Evolutionary conservation across 2,329 filamentous ascomycete genomes (phyloP), one percentile per base, ranked within the genome.

Genomic region (Penicillium brasilianum): DNA sequence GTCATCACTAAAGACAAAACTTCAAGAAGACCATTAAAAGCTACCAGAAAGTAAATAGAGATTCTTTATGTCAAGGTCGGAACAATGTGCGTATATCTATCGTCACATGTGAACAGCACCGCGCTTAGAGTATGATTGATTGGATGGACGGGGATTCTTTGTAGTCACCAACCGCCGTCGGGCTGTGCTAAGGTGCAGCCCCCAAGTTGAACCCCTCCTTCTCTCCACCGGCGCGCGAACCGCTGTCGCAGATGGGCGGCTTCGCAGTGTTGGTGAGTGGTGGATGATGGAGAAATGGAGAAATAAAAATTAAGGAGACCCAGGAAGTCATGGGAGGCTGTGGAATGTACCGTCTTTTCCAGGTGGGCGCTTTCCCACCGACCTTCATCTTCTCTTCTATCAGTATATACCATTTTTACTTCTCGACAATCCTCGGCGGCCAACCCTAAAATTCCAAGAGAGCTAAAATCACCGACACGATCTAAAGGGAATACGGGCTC

Each of bases 121-220:
- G 18, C 46, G 6, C 9, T 13, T 50, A 13, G 4, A 18, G 16
- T 18, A 1, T 34, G 3, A n/a, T 48, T 48, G 44, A 48, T 30
- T 48, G 44, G 44, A 48, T 48, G 13, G 44, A 5, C n/a, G n/a
- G 9, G 46, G 11, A 50, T 50, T 50, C 46, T 50, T 50, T 50
- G 44, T 48, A 44, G 14, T 48, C 8, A 2, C 18, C 18, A 14
- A 14, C 25, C 44, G 22, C 44, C 8, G 30, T 28, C 41, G 30
- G 55, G 55, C 55, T 50, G 55, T 52, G 55, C 55, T 20, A 28
- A 28, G 3, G 25, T 28, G 25, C 25, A 28, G 48, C 16, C 44
- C 36, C 46, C 13, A 25, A 53, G 37, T 46, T 57, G 37, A 57
- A 34, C 8, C 48, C 18, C 39, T 7, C 10, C 7, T 9, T 28